Evolutionary conservation across 2,329 filamentous ascomycete species (phyloP), one percentile per base, ranked within the genome.

Genomic region (Fusarium sp.): DNA sequence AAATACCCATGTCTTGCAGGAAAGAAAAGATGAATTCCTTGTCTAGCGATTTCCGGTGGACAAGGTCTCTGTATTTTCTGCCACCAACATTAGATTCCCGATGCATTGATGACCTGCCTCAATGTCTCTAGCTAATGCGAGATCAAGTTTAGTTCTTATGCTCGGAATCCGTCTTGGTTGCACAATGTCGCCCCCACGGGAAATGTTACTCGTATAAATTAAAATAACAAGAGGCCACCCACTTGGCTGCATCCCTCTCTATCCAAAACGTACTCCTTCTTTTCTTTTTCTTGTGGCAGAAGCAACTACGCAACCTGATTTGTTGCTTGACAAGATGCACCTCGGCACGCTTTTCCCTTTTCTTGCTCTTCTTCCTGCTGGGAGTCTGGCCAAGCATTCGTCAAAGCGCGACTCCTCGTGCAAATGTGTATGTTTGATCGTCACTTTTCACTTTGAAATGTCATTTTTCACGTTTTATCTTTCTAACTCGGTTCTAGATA

Each of bases 351-450:
- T 60, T 5, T 22, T 64, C 12, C 34, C 24, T 27, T 30, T 67
- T 3, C 51, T 70, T 16, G 37, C 46, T 13, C 22, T 32, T 29
- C 10, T 67, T 30, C n/a, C 67, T 25, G 16, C 40, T 4, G 42
- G 25, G 5, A 41, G 7, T 32, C 24, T 20, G 18, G 30, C 8
- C 22, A 46, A 25, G 44, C 22, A 34, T 25, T 16, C 59, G 34
- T 6, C 37, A 20, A 53, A 53, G n/a, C 34, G 49, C 24, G 32
- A 42, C 13, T 9, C 37, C 20, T 22, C 34, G n/a, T 69, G 67
- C 12, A 70, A 40, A 70, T 69, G 67, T 2, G 67, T 69, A 61
- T 6, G 67, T 63, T 34, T 13, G 34, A n/a, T 37, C 34, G 34
- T 37, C 18, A 37, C 18, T 37, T 37, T 37, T 37, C 34, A 37